Evolutionary conservation across 192 early-diverging fungal genomes (phyloP), one percentile per base, ranked within the genome.

Genomic region (Lunasporangiospora selenospora): DNA sequence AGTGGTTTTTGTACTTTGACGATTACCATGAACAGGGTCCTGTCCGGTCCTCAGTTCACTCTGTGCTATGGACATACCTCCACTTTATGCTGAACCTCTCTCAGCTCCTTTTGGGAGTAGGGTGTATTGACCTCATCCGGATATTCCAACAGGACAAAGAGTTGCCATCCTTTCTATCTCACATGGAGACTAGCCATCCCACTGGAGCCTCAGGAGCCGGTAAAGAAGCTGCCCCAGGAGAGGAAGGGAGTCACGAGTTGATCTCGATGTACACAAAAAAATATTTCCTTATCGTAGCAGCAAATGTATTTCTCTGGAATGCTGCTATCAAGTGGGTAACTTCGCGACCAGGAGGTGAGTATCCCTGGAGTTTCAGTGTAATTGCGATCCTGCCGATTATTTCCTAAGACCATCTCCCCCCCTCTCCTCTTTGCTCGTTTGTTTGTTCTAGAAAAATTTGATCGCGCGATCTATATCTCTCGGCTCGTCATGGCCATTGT

Each of bases 1-100:
- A 70, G 38, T 82, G 79, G 70, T 82, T 82, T 44, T 57, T 82
- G 48, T 82, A 80, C 57, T 82, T 82, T 75, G 81, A 82, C 21
- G 78, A 82, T 42, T 82, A 80, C 37, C 71, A 56, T 36, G 59
- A 82, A 44, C 78, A 80, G 58, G 69, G 70, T 41, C 62, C 46
- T 18, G 34, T 24, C 12, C 53, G 61, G 4, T 63, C 61, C 15
- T 40, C 67, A 3, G 52, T 64, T 19, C 55, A 64, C 21, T 73
- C 62, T 9, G 42, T 45, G 18, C 15, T 81, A 2, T 81, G 80
- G 80, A 76, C 70, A 4, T 81, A 78, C 32, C 75, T 81, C 12
- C 80, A 81, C 41, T 82, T 80, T 58, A 76, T 79, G 39, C 62
- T 82, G n/a, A 78, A 82, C 24, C 41, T 82, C 15, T 82, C 76